Base-by-base conservation (phyloP, 139 green algal genomes). In the Zygnema circumcarinatum region DNA sequence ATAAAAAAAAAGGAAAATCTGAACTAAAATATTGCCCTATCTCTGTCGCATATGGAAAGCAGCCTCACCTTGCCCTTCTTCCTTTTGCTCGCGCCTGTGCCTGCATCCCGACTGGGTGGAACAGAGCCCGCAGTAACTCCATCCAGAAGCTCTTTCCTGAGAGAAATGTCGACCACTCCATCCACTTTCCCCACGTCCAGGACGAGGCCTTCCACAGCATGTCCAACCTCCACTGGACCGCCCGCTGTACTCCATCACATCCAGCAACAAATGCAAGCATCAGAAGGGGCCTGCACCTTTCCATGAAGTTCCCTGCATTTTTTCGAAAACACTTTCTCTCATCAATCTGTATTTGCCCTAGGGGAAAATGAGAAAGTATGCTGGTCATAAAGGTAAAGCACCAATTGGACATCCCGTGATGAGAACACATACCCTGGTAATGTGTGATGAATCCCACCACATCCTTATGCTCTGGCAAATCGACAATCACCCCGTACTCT, bases 111-210 rank as follows among this genome's bases (percentile, higher is more conserved):
- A 25, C 11, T 3, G 16, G 7, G 11, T 78, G 3, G 36, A 41
- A 11, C 69, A 41, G 69, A 39, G 16, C 69, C 35, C 72, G n/a
- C 1, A 20, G 1, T 32, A 20, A 41, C 7, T 41, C 11, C 69
- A 41, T 29, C 33, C 83, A 2, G 38, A 47, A 36, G 36, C 2
- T 85, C 42, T 0, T 87, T 38, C 22, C 33, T 75, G 31, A 94
- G 33, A 7, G 67, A 93, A 0, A 98, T 90, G 84, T 98, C 94
- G 29, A 97, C 86, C 35, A 96, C 93, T 53, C 94, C 94, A 2
- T 95, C 93, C 22, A 67, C 38, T 83, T 93, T 92, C 81, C 87
- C 92, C 52, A 95, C 83, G 78, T 98, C 95, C 76, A 98, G 79
- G 35, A 98, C 92, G 0, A 83, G 76, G 7, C 76, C 92, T 2